These are phyloP conservation scores for Hypsizygus marmoreus DNA, from an alignment of 768 basidiomycete species.

Conservation along the genomic window DNA sequence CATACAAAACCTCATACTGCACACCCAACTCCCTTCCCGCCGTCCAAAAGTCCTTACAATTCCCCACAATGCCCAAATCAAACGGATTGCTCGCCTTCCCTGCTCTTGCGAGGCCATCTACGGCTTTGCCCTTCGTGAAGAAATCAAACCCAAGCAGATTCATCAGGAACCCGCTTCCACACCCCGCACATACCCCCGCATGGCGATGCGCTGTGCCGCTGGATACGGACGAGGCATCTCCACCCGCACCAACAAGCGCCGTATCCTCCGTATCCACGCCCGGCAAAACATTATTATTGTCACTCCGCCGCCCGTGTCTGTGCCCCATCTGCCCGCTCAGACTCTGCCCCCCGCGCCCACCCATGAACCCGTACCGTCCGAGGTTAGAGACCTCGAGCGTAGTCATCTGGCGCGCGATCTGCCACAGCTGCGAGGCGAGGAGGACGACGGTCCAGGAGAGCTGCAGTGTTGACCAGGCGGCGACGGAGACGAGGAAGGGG, in stretches of 20 bases:
- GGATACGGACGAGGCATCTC: conserved; percentile 13
- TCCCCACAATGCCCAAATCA: conserved; percentile 74
- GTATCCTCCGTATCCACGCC: conserved; percentile 53
- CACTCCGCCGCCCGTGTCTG: conserved; percentile 43
- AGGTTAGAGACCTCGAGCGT: conserved; percentile 95
- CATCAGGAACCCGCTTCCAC: conserved; percentile 74
- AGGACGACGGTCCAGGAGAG: conserved; percentile 94
- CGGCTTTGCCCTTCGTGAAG: conserved; percentile 89
- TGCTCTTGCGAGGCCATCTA: conserved; percentile 80
- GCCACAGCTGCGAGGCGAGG: conserved; percentile 86
- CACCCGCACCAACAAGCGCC: conserved; percentile 35
- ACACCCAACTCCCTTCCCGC: conserved; percentile 83
- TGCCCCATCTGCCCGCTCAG: conserved; percentile 79
- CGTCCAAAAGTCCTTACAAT: conserved; percentile 96
- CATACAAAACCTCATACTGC: conserved; percentile 87
- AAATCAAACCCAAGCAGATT: conserved; percentile 91
- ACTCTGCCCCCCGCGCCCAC: conserved; percentile 76
- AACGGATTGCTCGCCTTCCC: conserved; percentile 87
- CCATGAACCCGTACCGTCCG: conserved; percentile 96
- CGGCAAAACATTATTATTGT: conserved; percentile 30
- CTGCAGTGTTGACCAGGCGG: conserved; percentile 87
- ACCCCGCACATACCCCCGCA: conserved; percentile 41
- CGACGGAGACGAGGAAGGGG: conserved; percentile 81
- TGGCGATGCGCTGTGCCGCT: conserved; percentile 46
- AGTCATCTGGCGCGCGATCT: conserved; percentile 92